Conservation (phyloP, 1,139 yeast species). For the Wickerhamomyces sp. region DNA sequence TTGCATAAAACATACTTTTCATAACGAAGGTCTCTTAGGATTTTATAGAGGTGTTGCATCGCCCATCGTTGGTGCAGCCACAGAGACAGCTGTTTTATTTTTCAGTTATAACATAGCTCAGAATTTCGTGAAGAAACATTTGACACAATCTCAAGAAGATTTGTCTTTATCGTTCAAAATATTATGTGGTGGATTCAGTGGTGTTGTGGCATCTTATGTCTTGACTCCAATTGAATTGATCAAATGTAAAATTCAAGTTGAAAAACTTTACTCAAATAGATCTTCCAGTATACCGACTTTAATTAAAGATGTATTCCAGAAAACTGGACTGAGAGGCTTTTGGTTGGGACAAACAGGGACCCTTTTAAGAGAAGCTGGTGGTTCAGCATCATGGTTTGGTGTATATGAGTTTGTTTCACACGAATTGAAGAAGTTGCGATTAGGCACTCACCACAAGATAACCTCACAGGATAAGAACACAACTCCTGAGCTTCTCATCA, state of each 20-base stretch:
- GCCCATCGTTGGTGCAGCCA: constrained; percentile 83
- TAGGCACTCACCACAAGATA: constrained; percentile 17
- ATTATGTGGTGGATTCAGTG: constrained; percentile 75
- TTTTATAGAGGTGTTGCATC: constrained; percentile 68
- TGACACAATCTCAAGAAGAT: constrained; percentile 18
- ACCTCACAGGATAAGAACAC: constrained; percentile 30
- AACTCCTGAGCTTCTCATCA: constrained; percentile 52
- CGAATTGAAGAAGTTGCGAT: constrained; percentile 30
- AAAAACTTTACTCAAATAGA: constrained; percentile 32
- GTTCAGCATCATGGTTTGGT: constrained; percentile 94
- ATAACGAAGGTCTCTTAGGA: constrained; percentile 64
- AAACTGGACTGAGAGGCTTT: constrained; percentile 57
- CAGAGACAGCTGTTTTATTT: constrained; percentile 76
- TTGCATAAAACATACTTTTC: constrained; percentile 57
- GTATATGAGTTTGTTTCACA: constrained; percentile 62
- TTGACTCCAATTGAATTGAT: constrained; percentile 87
- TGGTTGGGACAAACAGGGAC: constrained; percentile 94
- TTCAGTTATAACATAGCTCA: constrained; percentile 53
- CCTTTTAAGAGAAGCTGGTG: constrained; percentile 75
- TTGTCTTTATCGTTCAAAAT: constrained; percentile 41
- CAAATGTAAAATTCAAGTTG: constrained; percentile 86
- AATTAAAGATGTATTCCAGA: constrained; percentile 38
- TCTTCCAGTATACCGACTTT: constrained; percentile 32
- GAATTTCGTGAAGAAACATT: constrained; percentile 25
- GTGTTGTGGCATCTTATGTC: constrained; percentile 76